A percentile compares a stretch with the other conserved stretches of the same genome.
Conservation (phyloP, 306 rosid genomes). For the Sindora glabra region DNA sequence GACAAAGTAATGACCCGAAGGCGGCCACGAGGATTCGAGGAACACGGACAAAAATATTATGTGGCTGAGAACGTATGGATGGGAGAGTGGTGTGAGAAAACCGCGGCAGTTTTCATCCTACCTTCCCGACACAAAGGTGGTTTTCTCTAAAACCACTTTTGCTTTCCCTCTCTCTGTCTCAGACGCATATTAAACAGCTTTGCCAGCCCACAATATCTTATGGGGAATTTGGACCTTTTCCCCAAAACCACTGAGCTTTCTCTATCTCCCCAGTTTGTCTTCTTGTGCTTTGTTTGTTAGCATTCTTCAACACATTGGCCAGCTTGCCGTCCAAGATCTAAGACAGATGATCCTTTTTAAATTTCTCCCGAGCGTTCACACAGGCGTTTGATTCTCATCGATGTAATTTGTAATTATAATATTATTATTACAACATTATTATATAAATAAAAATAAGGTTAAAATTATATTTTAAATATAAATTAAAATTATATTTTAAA, state of each 20-base stretch:
- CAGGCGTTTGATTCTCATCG: too few relatives aligned
- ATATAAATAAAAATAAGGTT: too few relatives aligned
- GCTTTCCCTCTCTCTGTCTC: background rate
- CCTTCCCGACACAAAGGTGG: constrained; percentile 57
- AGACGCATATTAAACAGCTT: constrained; percentile 24
- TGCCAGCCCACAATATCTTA: constrained; percentile 70
- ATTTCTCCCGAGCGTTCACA: too few relatives aligned
- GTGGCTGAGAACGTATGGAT: constrained; percentile 7
- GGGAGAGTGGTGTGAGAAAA: constrained; percentile 38
- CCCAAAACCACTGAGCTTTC: constrained; percentile 30
- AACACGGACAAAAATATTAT: constrained; percentile 21
- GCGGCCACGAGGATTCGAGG: constrained; percentile 48
- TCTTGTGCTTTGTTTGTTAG: constrained; percentile 24
- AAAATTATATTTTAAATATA: too few relatives aligned
- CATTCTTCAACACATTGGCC: background rate
- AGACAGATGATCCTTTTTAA: too few relatives aligned
- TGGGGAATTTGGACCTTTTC: constrained; percentile 11
- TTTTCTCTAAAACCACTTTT: constrained; percentile 29
- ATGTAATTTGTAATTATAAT: too few relatives aligned
- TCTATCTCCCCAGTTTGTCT: constrained; percentile 29
- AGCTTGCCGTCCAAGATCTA: too few relatives aligned
- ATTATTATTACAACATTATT: too few relatives aligned
- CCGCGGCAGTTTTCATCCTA: constrained; percentile 55
- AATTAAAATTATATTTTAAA: too few relatives aligned
- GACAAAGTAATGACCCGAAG: constrained; percentile 10